Base-by-base conservation (phyloP, 1,284 basidiomycete genomes). In the Uromyces viciae-fabae region DNA sequence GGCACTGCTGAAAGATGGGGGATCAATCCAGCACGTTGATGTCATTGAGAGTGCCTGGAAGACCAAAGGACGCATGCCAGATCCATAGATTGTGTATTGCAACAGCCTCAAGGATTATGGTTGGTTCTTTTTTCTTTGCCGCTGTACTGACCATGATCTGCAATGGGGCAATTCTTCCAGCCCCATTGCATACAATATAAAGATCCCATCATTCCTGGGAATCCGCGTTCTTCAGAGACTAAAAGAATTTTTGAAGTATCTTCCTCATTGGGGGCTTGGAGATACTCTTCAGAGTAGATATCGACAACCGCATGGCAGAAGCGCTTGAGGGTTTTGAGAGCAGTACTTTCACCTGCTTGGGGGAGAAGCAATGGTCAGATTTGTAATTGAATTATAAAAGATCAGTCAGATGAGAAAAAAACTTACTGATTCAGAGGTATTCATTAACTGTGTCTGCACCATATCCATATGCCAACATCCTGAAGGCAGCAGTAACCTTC, bases 131-230 rank as follows among this genome's bases (percentile, higher is more conserved):
- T 62, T 42, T 75, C 73, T 58, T 75, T 75, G 7, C 56, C 73
- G 22, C 36, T 60, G 58, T 60, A 75, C 40, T 60, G 22, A 15
- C 56, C 73, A 15, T 38, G 22, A 17, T 38, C 22, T 42, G 73
- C 56, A 54, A 42, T 28, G 33, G 73, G 73, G 56, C 33, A 75
- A 36, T 60, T 62, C 56, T 60, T 73, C 71, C 43, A 73, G 7
- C 19, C 31, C 71, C 71, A 73, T 19, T 73, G 43, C 71, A 73
- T 73, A 33, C 71, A 73, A n/a, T 73, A 2, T 22, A 73, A 17
- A 40, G 58, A 62, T 14, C 58, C 58, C 28, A 62, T 14, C 58
- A 62, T 68, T 14, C 64, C 64, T 33, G 64, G 28, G 46, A 73
- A 73, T 11, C 71, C 71, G 1, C 28, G 22, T 3, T 11, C 1